Conservation (phyloP, 23 red algal species). For the Gracilaria domingensis region DNA sequence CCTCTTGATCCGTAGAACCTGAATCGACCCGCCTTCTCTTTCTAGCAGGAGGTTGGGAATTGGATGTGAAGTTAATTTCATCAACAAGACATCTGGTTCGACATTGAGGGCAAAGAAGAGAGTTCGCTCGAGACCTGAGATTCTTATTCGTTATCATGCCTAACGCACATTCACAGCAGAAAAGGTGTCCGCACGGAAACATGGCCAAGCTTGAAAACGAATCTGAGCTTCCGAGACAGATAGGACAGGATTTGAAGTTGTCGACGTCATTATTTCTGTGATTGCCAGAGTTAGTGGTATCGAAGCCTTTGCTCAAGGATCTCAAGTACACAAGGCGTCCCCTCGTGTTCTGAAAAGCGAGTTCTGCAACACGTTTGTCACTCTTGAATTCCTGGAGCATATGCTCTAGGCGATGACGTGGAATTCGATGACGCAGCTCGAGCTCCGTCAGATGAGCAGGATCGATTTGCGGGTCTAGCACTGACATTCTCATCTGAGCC, state of each 20-base stretch:
- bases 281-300: not conserved
- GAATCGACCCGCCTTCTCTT: not conserved
- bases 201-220: constrained; percentile 19
- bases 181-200: constrained; percentile 32
- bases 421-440: constrained; percentile 17
- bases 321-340: constrained; percentile 50
- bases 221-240: constrained; percentile 18
- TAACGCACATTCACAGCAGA: constrained; percentile 25
- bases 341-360: constrained; percentile 27
- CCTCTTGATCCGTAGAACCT: not conserved
- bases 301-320: not conserved
- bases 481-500: constrained; percentile 51
- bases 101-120: constrained; percentile 19
- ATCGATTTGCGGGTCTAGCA: constrained; percentile 5
- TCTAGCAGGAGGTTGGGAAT: not conserved
- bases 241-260: constrained; percentile 20
- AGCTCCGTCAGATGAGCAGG: constrained; percentile 13
- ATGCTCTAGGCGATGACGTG: constrained; percentile 14
- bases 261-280: not conserved
- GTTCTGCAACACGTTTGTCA: constrained; percentile 29
- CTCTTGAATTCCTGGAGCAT: constrained; percentile 30
- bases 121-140: not conserved
- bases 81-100: constrained; percentile 39
- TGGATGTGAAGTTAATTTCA: constrained; percentile 44
- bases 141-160: constrained; percentile 31